Conservation (phyloP, 805 yeast genomes). For the Candida lessepsii region DNA sequence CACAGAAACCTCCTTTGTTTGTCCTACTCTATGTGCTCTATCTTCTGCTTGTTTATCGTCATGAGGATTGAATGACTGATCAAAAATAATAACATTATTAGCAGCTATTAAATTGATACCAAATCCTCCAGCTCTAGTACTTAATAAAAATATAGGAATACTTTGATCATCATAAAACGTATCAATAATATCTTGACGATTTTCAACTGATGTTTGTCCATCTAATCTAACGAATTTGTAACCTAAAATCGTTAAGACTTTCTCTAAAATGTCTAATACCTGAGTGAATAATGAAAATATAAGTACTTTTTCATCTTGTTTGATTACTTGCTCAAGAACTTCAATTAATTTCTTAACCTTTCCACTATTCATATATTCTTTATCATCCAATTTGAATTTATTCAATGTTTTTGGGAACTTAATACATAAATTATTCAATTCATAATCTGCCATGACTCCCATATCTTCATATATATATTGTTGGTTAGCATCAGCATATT, state of each 20-base stretch:
- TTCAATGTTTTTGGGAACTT: conserved; percentile 68
- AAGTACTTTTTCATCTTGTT: conserved; percentile 62
- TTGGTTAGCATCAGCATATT: conserved; percentile 74
- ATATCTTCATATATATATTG: conserved; percentile 86
- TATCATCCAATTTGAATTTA: conserved; percentile 50
- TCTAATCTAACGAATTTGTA: conserved; percentile 82
- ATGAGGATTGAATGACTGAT: conserved; percentile 95
- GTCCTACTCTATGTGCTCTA: conserved; percentile 97
- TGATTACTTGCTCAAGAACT: conserved; percentile 57
- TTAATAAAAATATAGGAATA: conserved; percentile 81
- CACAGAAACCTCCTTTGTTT: conserved; percentile 78
- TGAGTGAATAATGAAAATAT: conserved; percentile 92
- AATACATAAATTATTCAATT: conserved; percentile 70
- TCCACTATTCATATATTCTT: conserved; percentile 67
- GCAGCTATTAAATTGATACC: conserved; percentile 97
- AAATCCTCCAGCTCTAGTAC: conserved; percentile 98
- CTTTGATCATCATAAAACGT: conserved; percentile 76
- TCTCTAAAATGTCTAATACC: conserved; percentile 83
- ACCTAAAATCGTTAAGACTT: conserved; percentile 59
- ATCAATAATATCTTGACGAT: conserved; percentile 89
- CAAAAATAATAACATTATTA: conserved; percentile 85
- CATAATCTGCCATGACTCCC: conserved; percentile 92
- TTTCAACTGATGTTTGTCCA: conserved; percentile 92
- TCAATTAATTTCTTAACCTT: conserved; percentile 60
- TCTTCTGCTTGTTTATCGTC: conserved; percentile 99